phyloP scores from a whole-genome alignment of 345 rosid species.

The Hibiscus mutabilis region DNA sequence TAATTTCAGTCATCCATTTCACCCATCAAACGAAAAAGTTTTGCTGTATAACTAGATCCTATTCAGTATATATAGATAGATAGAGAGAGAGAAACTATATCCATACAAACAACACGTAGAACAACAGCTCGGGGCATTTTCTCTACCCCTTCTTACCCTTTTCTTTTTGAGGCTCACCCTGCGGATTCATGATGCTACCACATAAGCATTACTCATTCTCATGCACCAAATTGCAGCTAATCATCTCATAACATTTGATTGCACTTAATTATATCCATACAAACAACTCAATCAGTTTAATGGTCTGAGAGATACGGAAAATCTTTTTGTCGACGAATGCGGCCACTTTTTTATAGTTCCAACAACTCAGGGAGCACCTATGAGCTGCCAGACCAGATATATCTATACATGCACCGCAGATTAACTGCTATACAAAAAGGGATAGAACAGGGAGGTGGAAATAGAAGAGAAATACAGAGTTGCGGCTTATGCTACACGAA shows the following conservation, averaged over 20 bases:
- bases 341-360: too few species aligned
- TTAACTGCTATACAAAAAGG: conserved; percentile 6
- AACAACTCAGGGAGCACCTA: conserved; percentile 8
- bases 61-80: too few species aligned
- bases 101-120: too few species aligned
- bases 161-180: too few species aligned
- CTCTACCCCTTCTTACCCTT: too few species aligned
- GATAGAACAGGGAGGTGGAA: background rate
- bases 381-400: conserved; percentile 19
- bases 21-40: too few species aligned
- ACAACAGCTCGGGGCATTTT: too few species aligned
- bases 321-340: background rate
- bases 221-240: background rate
- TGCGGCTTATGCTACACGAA: conserved; percentile 4
- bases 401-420: conserved; percentile 20
- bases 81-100: too few species aligned
- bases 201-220: too few species aligned
- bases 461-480: background rate
- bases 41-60: too few species aligned
- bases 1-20: too few species aligned
- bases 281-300: background rate
- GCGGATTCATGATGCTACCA: too few species aligned
- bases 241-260: background rate
- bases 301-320: background rate
- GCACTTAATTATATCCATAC: background rate